Conservation (phyloP, 2,329 filamentous ascomycete genomes). For the Dactylella cylindrospora region DNA sequence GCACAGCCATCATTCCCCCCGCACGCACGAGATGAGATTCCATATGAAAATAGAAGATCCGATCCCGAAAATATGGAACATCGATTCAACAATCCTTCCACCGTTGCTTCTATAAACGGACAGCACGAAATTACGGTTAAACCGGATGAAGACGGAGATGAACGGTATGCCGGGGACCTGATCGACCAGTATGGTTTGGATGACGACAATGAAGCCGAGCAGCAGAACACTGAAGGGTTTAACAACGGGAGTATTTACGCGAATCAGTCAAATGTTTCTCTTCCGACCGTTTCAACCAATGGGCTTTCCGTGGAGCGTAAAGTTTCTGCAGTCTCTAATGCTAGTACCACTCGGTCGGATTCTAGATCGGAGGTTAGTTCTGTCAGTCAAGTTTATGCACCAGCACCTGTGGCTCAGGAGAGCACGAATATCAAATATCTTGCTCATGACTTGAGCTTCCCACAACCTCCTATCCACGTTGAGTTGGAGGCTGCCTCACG, state of each 20-base stretch:
- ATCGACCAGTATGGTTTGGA: slow-evolving; percentile 38
- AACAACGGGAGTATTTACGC: slow-evolving; percentile 21
- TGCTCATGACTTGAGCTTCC: slow-evolving; percentile 27
- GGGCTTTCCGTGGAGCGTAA: no score
- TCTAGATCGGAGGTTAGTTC: slow-evolving; percentile 7
- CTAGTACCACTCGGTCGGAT: slow-evolving; percentile 40
- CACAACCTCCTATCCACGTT: slow-evolving; percentile 22
- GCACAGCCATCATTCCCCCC: slow-evolving; percentile 24
- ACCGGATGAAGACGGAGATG: slow-evolving; percentile 44
- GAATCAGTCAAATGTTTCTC: slow-evolving; percentile 12
- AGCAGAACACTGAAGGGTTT: neutral
- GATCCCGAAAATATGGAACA: slow-evolving; percentile 29
- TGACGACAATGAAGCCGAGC: slow-evolving; percentile 28
- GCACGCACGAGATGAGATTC: slow-evolving; percentile 12
- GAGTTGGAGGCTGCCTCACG: no score
- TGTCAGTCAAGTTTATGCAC: slow-evolving; percentile 14
- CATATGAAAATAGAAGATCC: slow-evolving; percentile 20
- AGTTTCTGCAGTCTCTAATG: slow-evolving; percentile 30
- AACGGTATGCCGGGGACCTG: slow-evolving; percentile 23
- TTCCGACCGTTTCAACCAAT: slow-evolving; percentile 14
- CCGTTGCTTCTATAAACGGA: slow-evolving; percentile 27
- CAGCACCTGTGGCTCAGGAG: slow-evolving; percentile 31
- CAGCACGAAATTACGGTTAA: slow-evolving; percentile 32
- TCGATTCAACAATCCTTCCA: slow-evolving; percentile 5
- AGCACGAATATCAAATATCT: slow-evolving; percentile 36